Evolutionary conservation across 495 filamentous ascomycete species (phyloP).

Genomic region (Penicillium daleae): DNA sequence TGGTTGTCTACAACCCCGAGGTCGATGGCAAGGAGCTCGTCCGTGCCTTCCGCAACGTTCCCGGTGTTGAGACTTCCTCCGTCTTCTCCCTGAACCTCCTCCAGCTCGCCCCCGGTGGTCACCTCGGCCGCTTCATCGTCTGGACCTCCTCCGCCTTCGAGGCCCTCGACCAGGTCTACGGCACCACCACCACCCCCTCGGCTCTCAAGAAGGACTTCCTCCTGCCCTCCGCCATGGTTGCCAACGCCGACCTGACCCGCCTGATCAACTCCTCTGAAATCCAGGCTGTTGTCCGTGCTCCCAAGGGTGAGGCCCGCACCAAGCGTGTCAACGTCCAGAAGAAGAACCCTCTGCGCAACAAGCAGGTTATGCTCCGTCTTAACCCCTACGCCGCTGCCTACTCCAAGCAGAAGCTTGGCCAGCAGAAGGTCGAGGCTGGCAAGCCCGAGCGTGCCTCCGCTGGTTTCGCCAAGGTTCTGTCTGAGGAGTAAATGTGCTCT

Average conservation of each 20-base stretch:
- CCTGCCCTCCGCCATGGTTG: conserved; percentile 83
- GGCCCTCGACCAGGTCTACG: conserved; percentile 95
- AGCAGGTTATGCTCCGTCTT: conserved; percentile 93
- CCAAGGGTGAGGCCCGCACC: conserved; percentile 85
- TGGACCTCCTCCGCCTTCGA: conserved; percentile 97
- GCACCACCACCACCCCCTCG: conserved; percentile 79
- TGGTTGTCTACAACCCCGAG: conserved; percentile 94
- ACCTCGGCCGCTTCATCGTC: conserved; percentile 98
- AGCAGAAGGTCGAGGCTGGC: conserved; percentile 56
- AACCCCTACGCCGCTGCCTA: conserved; percentile 95
- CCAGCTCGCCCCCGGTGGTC: conserved; percentile 96
- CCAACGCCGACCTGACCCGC: conserved; percentile 90
- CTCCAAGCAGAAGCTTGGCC: conserved; percentile 78
- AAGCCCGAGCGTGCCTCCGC: conserved; percentile 57
- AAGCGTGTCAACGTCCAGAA: conserved; percentile 93
- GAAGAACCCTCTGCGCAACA: conserved; percentile 99
- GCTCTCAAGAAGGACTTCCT: conserved; percentile 98
- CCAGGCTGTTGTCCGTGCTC: conserved; percentile 86
- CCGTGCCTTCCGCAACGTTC: conserved; percentile 94
- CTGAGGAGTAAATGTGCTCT: conserved; percentile 54
- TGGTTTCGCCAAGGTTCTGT: conserved; percentile 54
- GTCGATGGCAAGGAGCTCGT: conserved; percentile 90
- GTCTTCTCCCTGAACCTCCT: conserved; percentile 97
- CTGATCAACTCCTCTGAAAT: conserved; percentile 99
- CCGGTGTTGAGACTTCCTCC: conserved; percentile 95